Conservation (phyloP, 1,139 yeast genomes). For the Geotrichum histeridarum region DNA sequence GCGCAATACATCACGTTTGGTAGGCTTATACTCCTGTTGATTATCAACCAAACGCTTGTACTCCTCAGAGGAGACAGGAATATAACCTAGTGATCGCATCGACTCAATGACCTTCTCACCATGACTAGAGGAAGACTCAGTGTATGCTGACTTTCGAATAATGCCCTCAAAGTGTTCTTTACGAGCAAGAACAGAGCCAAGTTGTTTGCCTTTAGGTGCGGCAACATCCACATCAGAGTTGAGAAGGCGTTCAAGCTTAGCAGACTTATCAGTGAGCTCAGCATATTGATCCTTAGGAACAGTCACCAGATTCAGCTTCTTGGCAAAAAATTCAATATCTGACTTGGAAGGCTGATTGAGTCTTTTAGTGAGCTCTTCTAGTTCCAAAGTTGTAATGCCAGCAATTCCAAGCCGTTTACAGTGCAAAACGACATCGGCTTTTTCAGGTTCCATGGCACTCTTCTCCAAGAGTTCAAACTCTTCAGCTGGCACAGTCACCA, state of each 20-base stretch:
- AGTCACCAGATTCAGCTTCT: constrained; percentile 45
- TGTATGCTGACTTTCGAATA: constrained; percentile 23
- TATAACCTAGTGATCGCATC: constrained; percentile 36
- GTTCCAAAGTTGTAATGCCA: constrained; percentile 27
- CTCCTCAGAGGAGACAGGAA: constrained; percentile 38
- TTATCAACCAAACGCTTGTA: constrained; percentile 35
- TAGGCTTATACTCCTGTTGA: constrained; percentile 36
- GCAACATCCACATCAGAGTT: constrained; percentile 6
- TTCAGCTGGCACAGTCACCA: constrained; percentile 37
- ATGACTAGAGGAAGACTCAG: constrained; percentile 24
- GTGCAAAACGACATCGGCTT: constrained; percentile 27
- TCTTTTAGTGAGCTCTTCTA: constrained; percentile 24
- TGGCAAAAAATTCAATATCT: constrained; percentile 47
- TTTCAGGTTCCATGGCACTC: constrained; percentile 29
- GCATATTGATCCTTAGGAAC: constrained; percentile 45
- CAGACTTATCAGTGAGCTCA: constrained; percentile 21
- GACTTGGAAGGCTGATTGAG: constrained; percentile 25
- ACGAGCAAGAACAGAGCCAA: constrained; percentile 36
- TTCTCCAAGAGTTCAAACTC: constrained; percentile 35
- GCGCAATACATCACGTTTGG: constrained; percentile 37
- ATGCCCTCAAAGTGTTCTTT: constrained; percentile 37
- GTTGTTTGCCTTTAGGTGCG: constrained; percentile 19
- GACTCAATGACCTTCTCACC: constrained; percentile 35
- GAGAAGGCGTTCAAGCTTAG: constrained; percentile 8
- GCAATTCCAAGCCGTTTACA: constrained; percentile 33